Conservation (phyloP, 805 yeast species). For the Starmerella sirachaensis region DNA sequence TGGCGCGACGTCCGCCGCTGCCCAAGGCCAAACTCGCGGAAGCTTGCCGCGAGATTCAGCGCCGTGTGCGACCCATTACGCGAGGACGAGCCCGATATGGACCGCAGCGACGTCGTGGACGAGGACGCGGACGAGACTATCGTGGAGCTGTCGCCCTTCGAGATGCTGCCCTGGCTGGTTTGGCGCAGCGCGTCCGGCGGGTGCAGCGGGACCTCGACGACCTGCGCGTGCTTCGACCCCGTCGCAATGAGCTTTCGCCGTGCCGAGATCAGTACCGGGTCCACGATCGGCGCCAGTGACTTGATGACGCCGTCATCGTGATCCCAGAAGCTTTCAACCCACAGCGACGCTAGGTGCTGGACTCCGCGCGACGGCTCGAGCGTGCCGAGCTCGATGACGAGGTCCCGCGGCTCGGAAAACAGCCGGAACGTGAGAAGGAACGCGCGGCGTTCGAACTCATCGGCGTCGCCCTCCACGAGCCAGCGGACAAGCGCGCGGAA, state of each 20-base stretch:
- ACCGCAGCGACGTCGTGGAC: neutral
- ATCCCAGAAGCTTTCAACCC: constrained; percentile 91
- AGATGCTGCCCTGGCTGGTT: too few species aligned
- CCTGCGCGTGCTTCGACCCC: constrained; percentile 2
- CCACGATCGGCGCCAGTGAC: constrained; percentile 7
- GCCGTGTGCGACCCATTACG: constrained; percentile 8
- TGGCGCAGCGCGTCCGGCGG: too few species aligned
- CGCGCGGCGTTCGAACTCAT: constrained; percentile 37
- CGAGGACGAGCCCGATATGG: too few species aligned
- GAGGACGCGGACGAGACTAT: neutral
- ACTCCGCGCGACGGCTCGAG: constrained; percentile 38
- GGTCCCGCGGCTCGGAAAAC: constrained; percentile 53
- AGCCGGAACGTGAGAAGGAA: constrained; percentile 67
- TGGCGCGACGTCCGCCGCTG: constrained; percentile 12
- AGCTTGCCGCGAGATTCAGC: constrained; percentile 11
- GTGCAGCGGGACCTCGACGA: constrained; percentile 4
- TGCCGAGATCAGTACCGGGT: neutral
- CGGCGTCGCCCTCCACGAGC: constrained; percentile 19
- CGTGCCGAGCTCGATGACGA: constrained; percentile 54
- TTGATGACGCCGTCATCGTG: constrained; percentile 46
- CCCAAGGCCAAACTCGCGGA: constrained; percentile 14
- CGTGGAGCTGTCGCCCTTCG: neutral
- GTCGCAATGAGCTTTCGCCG: constrained; percentile 2
- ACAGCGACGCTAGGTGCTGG: constrained; percentile 27
- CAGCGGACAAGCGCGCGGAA: constrained; percentile 25